These are phyloP conservation scores for Stygiomarasmius scandens DNA, from an alignment of 1,284 basidiomycete species.

Conservation along the genomic window DNA sequence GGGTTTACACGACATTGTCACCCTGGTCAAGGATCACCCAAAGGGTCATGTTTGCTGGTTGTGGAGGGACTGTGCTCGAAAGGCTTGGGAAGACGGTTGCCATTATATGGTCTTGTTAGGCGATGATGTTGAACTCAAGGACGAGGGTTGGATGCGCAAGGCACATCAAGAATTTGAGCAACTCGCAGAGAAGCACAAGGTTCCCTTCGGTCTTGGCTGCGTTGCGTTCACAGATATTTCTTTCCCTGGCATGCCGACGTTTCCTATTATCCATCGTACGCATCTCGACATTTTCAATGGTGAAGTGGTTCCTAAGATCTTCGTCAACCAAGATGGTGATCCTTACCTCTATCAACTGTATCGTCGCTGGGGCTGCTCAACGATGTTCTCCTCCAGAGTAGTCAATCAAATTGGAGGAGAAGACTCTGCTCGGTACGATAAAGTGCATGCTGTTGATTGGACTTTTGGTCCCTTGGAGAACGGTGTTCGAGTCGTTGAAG, in stretches of 20 bases:
- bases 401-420: conserved; percentile 51
- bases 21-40: conserved; percentile 40
- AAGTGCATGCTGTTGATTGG: conserved; percentile 48
- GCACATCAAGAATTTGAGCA: conserved; percentile 40
- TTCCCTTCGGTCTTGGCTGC: conserved; percentile 55
- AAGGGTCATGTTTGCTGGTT: conserved; percentile 54
- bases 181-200: conserved; percentile 31
- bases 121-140: conserved; percentile 52
- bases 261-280: conserved; percentile 54
- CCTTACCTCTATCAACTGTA: conserved; percentile 64
- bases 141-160: conserved; percentile 55
- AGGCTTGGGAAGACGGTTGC: conserved; percentile 50
- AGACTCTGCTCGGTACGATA: conserved; percentile 47
- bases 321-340: conserved; percentile 63
- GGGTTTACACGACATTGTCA: conserved; percentile 39
- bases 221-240: conserved; percentile 57
- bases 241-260: conserved; percentile 65
- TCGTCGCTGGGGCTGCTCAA: conserved; percentile 54
- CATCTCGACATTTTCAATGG: conserved; percentile 61
- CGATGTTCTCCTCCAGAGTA: conserved; percentile 46
- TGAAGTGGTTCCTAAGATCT: conserved; percentile 50
- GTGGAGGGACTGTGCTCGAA: conserved; percentile 52
- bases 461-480: conserved; percentile 48
- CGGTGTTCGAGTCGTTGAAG: conserved; percentile 39
- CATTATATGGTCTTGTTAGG: conserved; percentile 60